Evolutionary conservation across 1,284 basidiomycete genomes (phyloP).

Genomic region (Polyporus tsugae): DNA sequence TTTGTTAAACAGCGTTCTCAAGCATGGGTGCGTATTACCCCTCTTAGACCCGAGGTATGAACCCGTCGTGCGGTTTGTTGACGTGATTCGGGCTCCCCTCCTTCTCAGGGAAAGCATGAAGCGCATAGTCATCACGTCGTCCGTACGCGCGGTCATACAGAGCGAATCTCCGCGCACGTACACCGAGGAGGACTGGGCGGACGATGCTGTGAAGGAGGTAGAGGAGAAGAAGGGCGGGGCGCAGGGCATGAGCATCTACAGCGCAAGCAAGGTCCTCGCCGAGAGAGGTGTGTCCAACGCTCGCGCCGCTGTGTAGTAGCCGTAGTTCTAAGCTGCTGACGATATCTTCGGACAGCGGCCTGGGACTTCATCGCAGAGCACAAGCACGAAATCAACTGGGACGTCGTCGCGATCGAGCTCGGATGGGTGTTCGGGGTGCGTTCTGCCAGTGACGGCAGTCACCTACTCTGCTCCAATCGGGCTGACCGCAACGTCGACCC

Average conservation of each 20-base stretch:
- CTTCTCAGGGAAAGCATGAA: constrained; percentile 12
- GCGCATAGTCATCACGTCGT: constrained; percentile 67
- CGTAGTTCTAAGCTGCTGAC: not conserved
- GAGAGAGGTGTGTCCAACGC: constrained; percentile 50
- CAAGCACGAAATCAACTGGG: not conserved
- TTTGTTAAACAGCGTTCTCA: not conserved
- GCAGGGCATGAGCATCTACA: constrained; percentile 51
- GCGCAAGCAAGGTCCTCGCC: constrained; percentile 72
- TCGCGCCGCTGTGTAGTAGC: no score
- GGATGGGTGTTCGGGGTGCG: constrained; percentile 2
- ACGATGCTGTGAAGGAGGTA: constrained; percentile 55
- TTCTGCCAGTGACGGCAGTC: not conserved
- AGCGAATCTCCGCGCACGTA: constrained; percentile 39
- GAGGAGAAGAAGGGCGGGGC: constrained; percentile 59
- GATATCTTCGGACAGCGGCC: not conserved
- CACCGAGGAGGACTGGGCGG: constrained; percentile 71
- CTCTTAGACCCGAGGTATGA: not conserved
- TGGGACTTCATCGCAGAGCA: not conserved
- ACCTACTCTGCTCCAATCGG: not conserved
- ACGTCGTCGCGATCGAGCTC: not conserved
- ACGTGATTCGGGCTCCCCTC: not conserved
- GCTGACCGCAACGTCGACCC: not conserved
- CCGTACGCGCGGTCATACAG: constrained; percentile 56
- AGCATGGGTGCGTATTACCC: not conserved
- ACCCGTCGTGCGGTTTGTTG: not conserved